Conservation (phyloP, 1,139 yeast genomes). For the Debaryomycetaceae sp. region DNA sequence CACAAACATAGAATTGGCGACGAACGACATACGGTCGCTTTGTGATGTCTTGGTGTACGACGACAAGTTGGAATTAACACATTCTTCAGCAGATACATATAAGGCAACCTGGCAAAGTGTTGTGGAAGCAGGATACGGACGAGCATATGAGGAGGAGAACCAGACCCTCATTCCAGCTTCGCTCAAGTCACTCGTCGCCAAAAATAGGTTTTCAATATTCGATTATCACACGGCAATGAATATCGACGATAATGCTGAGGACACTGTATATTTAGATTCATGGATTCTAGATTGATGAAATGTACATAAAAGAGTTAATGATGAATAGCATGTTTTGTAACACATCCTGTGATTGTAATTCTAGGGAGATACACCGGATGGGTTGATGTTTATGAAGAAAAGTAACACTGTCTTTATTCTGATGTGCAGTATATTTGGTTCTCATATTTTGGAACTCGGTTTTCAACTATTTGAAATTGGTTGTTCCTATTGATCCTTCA, state of each 20-base stretch:
- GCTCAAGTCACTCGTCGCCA: conserved; percentile 11
- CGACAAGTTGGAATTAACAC: conserved; percentile 70
- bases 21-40: conserved; percentile 70
- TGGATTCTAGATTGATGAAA: conserved; percentile 22
- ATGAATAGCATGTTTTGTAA: too few relatives aligned
- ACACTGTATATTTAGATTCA: conserved; percentile 38
- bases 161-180: conserved; percentile 10
- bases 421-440: background rate
- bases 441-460: background rate
- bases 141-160: conserved; percentile 26
- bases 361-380: too few relatives aligned
- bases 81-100: conserved; percentile 46
- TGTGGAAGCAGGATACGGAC: conserved; percentile 58
- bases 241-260: conserved; percentile 32
- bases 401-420: background rate
- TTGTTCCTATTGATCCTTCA: background rate
- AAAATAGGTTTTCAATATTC: conserved; percentile 29
- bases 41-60: conserved; percentile 89
- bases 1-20: conserved; percentile 75
- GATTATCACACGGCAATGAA: conserved; percentile 30
- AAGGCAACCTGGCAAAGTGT: conserved; percentile 62
- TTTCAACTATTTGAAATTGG: background rate
- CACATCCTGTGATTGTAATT: too few relatives aligned
- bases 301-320: background rate
- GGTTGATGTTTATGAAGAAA: too few relatives aligned